Evolutionary conservation across 495 filamentous ascomycete genomes (phyloP).

Genomic region (Pyrenula massariospora): DNA sequence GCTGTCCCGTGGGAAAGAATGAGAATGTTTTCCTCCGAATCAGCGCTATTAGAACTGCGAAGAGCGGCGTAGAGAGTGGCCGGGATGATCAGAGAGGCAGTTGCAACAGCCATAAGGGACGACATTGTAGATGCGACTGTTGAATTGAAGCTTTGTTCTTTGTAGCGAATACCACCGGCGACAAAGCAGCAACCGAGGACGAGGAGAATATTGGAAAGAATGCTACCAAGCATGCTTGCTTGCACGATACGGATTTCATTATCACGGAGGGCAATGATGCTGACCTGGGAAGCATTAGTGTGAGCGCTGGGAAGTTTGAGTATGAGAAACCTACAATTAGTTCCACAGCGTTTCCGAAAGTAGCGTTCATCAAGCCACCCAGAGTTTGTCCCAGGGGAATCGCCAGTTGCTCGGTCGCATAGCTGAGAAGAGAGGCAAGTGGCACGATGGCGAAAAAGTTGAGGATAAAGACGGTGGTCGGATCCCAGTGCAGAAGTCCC

Average conservation of each 20-base stretch:
- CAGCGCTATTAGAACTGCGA: slow-evolving; percentile 1
- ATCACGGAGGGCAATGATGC: slow-evolving; percentile 13
- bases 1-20: slow-evolving; percentile 14
- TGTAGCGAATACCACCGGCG: slow-evolving; percentile 10
- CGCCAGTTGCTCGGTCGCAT: slow-evolving; percentile 14
- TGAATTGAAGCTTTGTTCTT: slow-evolving; percentile 10
- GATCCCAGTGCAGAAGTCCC: slow-evolving; percentile 2
- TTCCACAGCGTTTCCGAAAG: slow-evolving; percentile 18
- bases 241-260: slow-evolving; percentile 15
- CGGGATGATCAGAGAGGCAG: slow-evolving; percentile 14
- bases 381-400: slow-evolving; percentile 10
- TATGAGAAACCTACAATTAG: slow-evolving; percentile 11
- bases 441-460: slow-evolving; percentile 19
- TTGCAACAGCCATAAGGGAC: slow-evolving; percentile 16
- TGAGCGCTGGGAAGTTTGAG: neutral
- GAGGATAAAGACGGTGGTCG: slow-evolving; percentile 7
- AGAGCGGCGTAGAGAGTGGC: slow-evolving; percentile 20
- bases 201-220: slow-evolving; percentile 17
- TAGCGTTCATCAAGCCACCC: slow-evolving; percentile 17
- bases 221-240: slow-evolving; percentile 16
- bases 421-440: slow-evolving; percentile 12
- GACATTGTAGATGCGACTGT: slow-evolving; percentile 11
- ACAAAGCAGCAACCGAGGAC: slow-evolving; percentile 14
- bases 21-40: slow-evolving; percentile 32
- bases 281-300: slow-evolving; percentile 6